phyloP scores from a whole-genome alignment of 139 green algal species.

The Edaphochlamys debaryana region DNA sequence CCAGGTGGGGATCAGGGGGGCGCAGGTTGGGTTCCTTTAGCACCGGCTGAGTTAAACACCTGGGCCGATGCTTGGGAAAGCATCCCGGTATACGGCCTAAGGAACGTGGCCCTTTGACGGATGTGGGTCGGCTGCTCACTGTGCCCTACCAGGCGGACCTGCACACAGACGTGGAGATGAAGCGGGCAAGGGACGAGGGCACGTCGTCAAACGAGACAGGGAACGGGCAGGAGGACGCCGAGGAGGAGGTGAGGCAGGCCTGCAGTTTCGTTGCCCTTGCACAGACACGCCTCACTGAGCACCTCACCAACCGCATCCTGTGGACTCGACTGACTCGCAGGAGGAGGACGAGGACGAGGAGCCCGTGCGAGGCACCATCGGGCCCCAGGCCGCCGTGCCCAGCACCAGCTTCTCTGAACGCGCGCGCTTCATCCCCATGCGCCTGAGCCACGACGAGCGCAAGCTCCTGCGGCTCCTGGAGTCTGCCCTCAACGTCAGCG shows the following conservation, averaged over 20 bases:
- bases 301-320: not conserved
- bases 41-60: not conserved
- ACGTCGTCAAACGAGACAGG: not conserved
- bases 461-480: slow-evolving; percentile 88
- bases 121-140: not conserved
- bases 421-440: slow-evolving; percentile 69
- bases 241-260: slow-evolving; percentile 4
- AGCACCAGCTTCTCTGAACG: slow-evolving; percentile 43
- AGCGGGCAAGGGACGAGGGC: slow-evolving; percentile 42
- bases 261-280: too few relatives aligned
- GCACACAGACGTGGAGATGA: slow-evolving; percentile 60
- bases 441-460: slow-evolving; percentile 78
- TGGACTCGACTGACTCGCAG: too few relatives aligned
- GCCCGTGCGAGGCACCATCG: not conserved
- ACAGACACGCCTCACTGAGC: too few relatives aligned
- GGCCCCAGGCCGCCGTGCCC: not conserved
- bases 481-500: slow-evolving; percentile 87
- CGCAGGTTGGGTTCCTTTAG: not conserved
- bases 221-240: not conserved
- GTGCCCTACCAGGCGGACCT: slow-evolving; percentile 4
- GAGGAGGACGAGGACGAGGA: slow-evolving; percentile 19
- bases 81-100: too few relatives aligned
- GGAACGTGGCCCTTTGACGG: too few relatives aligned
- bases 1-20: slow-evolving; percentile 47
- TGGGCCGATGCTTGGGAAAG: not conserved